phyloP scores from a whole-genome alignment of 306 rosid genomes.

The Inga leiocalycina region DNA sequence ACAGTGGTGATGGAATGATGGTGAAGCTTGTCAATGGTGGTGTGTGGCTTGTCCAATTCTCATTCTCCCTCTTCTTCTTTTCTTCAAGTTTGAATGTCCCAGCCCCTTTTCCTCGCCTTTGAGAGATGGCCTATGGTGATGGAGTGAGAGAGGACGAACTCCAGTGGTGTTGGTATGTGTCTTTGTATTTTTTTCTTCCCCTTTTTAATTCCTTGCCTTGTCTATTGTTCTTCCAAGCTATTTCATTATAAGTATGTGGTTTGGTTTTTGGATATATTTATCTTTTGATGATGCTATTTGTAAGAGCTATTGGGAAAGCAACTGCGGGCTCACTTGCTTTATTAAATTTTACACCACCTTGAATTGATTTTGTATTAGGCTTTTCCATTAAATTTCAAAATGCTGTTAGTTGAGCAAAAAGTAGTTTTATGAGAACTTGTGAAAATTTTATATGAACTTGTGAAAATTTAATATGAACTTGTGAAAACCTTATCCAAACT shows the following conservation, averaged over 20 bases:
- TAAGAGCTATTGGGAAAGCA: constrained; percentile 24
- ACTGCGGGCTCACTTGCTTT: not conserved
- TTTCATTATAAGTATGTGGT: not conserved
- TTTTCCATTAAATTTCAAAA: not conserved
- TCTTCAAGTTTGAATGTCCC: too few relatives aligned
- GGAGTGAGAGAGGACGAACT: too few relatives aligned
- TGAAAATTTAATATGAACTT: too few relatives aligned
- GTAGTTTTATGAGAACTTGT: too few relatives aligned
- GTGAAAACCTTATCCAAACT: too few relatives aligned
- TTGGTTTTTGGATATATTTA: not conserved
- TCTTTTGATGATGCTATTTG: not conserved
- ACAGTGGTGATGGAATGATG: too few relatives aligned
- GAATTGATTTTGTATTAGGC: not conserved
- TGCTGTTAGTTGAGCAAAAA: not conserved
- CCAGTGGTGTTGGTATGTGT: constrained; percentile 55
- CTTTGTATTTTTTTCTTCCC: not conserved
- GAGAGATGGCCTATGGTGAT: too few relatives aligned
- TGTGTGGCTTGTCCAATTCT: too few relatives aligned
- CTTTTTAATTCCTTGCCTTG: not conserved
- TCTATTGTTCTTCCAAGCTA: not conserved
- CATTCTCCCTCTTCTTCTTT: too few relatives aligned
- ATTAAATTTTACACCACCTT: not conserved
- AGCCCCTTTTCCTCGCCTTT: too few relatives aligned
- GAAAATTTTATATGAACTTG: too few relatives aligned
- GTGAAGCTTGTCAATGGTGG: too few relatives aligned